Evolutionary conservation across 495 filamentous ascomycete species (phyloP).

Genomic region (Tetracladium setigerum): DNA sequence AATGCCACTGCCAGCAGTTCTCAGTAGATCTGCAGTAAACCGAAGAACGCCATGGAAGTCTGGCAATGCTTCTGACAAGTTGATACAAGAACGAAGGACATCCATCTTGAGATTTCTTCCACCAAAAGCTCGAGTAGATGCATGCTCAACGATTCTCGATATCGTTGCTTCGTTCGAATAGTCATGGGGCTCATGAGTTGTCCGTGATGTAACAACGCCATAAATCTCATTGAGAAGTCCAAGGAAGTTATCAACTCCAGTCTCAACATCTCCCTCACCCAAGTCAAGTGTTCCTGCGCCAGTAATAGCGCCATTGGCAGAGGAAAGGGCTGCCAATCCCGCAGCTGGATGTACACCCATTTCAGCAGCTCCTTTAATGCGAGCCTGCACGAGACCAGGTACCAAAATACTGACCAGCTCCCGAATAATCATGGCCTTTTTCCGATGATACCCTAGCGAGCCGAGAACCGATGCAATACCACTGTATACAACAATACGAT

Average conservation of each 20-base stretch:
- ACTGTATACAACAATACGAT: constrained; percentile 69
- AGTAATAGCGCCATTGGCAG: constrained; percentile 33
- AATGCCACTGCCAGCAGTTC: constrained; percentile 72
- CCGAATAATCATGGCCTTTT: constrained; percentile 78
- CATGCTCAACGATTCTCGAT: constrained; percentile 42
- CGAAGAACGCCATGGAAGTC: constrained; percentile 82
- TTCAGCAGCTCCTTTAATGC: constrained; percentile 87
- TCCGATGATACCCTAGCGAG: constrained; percentile 66
- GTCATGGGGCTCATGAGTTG: constrained; percentile 15
- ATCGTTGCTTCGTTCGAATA: constrained; percentile 43
- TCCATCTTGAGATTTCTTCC: constrained; percentile 69
- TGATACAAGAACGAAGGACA: constrained; percentile 75
- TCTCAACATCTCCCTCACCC: constrained; percentile 67
- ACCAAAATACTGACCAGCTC: constrained; percentile 79
- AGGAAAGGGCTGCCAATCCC: constrained; percentile 58
- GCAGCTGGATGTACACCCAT: constrained; percentile 92
- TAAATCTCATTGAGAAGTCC: constrained; percentile 40
- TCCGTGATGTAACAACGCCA: constrained; percentile 36
- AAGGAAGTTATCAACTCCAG: constrained; percentile 52
- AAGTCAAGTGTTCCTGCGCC: constrained; percentile 63
- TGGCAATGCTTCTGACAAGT: constrained; percentile 86
- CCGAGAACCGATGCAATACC: constrained; percentile 81
- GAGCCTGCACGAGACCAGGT: constrained; percentile 80
- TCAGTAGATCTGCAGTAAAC: constrained; percentile 76
- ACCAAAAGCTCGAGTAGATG: constrained; percentile 51